Evolutionary conservation across 2,329 filamentous ascomycete genomes (phyloP), one percentile per base, ranked within the genome.

Genomic region (Domatiomyces globalis): DNA sequence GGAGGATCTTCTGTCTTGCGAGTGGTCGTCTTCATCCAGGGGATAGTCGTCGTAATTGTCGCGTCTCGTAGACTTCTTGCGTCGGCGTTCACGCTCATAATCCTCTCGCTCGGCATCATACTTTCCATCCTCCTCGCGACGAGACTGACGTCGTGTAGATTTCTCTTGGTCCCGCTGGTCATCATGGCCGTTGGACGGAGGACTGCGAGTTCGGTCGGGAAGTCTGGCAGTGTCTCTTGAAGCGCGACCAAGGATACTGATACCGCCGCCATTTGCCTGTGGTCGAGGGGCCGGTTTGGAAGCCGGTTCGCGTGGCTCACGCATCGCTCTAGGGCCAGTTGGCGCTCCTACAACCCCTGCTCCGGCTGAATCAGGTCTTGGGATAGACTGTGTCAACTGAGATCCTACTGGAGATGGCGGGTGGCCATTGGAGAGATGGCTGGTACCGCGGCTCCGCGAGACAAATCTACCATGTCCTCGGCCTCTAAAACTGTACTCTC

Each of bases 241-340:
- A n/a, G 57, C 60, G 43, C 58, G 55, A 22, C 60, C 60, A 48
- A 58, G 57, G 43, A 62, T 61, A 42, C 61, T 58, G 39, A 62
- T 57, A 5, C 60, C 60, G 17, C 49, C 49, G 17, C 50, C 52
- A 3, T 56, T 49, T 39, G 33, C 15, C 12, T 15, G 33, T 19
- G 58, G 48, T 27, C 55, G 55, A 25, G 56, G 55, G 19, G 43
- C 18, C 44, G 56, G 56, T 47, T 44, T 49, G 18, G 50, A 47
- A 15, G 53, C n/a, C 12, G 58, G 49, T 20, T 50, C 50, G 49
- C 56, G 49, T 19, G 56, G 51, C 46, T 60, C 60, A 52, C 90
- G 79, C 87, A 96, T 94, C 17, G 92, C 92, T 69, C 92, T 89
- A 46, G 92, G 92, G 8, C 89, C 92, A 50, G 85, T 94, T 25